phyloP scores from a whole-genome alignment of 176 grass and related monocot genomes.

The Phragmites australis region DNA sequence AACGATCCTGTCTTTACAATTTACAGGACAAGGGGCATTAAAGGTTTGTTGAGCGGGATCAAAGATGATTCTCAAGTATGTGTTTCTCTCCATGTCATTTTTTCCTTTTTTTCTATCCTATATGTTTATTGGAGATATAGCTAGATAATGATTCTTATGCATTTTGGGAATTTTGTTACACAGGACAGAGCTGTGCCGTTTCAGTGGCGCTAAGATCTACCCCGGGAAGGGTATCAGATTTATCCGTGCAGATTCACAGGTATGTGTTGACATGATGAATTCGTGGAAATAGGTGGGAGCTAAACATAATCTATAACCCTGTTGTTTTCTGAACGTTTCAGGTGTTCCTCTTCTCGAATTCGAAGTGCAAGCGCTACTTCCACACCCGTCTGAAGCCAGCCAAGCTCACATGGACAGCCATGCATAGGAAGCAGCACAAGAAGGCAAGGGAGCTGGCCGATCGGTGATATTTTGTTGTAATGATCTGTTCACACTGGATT shows the following conservation, averaged over 20 bases:
- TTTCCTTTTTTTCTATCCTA: neutral
- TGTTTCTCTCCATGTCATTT: neutral
- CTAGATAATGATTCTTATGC: neutral
- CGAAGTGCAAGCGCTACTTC: conserved; percentile 47
- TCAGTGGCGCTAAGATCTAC: conserved; percentile 46
- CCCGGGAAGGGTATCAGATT: conserved; percentile 50
- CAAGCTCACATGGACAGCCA: conserved; percentile 46
- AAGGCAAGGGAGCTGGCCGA: neutral
- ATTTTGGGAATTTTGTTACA: neutral
- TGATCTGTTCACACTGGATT: neutral
- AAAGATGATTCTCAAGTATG: conserved; percentile 52
- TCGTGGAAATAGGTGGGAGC: neutral
- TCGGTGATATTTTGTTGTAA: neutral
- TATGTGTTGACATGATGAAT: neutral
- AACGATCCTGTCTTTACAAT: neutral
- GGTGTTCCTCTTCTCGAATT: conserved; percentile 42
- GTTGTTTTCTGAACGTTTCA: neutral
- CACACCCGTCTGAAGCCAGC: conserved; percentile 45
- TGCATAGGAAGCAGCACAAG: conserved; percentile 48
- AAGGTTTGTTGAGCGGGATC: conserved; percentile 3
- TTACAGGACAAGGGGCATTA: neutral
- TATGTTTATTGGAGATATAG: neutral
- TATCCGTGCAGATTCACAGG: conserved; percentile 43
- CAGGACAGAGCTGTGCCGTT: conserved; percentile 45
- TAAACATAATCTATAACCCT: neutral